Percentiles rank a stretch among this genome's conserved stretches.
phyloP scores from a whole-genome alignment of 352 stramenopile species.

The Phytophthora meadii region DNA sequence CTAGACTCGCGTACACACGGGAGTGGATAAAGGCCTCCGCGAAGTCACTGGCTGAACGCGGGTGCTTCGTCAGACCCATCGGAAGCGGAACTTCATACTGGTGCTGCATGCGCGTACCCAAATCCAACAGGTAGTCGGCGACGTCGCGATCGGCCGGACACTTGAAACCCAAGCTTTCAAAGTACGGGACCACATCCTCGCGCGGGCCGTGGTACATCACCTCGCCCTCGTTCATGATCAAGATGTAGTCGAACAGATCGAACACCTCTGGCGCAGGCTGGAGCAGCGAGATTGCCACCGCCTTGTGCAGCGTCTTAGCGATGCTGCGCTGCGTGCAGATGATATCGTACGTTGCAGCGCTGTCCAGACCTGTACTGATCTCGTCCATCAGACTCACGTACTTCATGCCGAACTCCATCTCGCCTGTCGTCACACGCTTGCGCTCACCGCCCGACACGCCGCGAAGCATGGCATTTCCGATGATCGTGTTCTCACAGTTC shows the following conservation, averaged over 20 bases:
- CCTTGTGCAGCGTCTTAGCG: conserved; percentile 47
- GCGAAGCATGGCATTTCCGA: conserved; percentile 61
- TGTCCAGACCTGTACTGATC: conserved; percentile 57
- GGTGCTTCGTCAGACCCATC: conserved; percentile 18
- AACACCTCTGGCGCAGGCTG: conserved; percentile 78
- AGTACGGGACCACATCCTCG: conserved; percentile 30
- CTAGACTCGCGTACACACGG: conserved; percentile 14
- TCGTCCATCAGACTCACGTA: conserved; percentile 72
- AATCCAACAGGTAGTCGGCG: conserved; percentile 36
- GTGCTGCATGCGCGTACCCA: conserved; percentile 19
- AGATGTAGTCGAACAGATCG: conserved; percentile 50
- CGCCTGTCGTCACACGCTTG: conserved; percentile 76
- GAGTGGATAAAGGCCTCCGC: conserved; percentile 17
- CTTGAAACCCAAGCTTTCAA: conserved; percentile 28
- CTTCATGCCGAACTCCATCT: conserved; percentile 91
- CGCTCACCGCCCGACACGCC: conserved; percentile 67
- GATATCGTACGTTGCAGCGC: conserved; percentile 56
- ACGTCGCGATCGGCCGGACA: conserved; percentile 28
- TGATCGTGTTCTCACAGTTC: conserved; percentile 63
- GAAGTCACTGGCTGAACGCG: conserved; percentile 21
- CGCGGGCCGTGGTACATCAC: conserved; percentile 41
- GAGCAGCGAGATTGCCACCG: conserved; percentile 75
- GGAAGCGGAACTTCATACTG: not conserved
- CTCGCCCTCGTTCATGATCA: conserved; percentile 50
- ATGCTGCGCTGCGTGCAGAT: conserved; percentile 44